Evolutionary conservation across 306 rosid genomes (phyloP), one percentile per base, ranked within the genome.

Genomic region (Glycine soja): DNA sequence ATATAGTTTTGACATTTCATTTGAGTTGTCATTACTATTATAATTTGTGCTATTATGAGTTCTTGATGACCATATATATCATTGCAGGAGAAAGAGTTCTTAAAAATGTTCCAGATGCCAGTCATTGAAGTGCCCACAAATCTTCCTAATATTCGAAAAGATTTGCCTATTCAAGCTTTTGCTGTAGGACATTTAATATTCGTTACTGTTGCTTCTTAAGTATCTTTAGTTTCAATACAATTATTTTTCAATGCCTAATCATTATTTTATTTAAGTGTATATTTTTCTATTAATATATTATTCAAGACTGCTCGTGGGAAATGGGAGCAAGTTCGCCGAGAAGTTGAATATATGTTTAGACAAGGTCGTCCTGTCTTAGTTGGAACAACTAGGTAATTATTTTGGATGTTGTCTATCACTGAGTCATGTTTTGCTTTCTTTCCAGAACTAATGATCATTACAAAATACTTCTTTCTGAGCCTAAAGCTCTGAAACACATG

Each of bases 101-200:
- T 95, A 77, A 95, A 95, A 88, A 93, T 95, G 98, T 95, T 95
- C 81, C 93, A 88, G 78, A 81, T 83, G 56, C 99, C 99, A 78
- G 99, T 95, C 63, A 93, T 95, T 85, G 99, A 93, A 90, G 97
- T 95, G 75, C 99, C 99, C 80, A 93, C 98, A 43, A 95, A 95
- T 88, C 86, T 95, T 76, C 90, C 96, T 71, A 95, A 93, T 69
- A 93, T 95, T 78, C 93, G 99, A 48, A 91, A 90, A 74, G 99
- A 95, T 89, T 90, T 91, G 72, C 96, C 97, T 40, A 90, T 95
- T 88, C 99, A 95, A 88, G 99, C 98, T 79, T 95, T 95, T 85
- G 99, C 99, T 72, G 99, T 93, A 88, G 48, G 93, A 58, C 75
- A 74, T 86, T 66, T 12, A 40, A 72, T 68, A 10, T 79, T 66